These are phyloP conservation scores for Antitrichia curtipendula DNA, from an alignment of 225 moss, liverwort and hornwort genomes.

Conservation along the genomic window DNA sequence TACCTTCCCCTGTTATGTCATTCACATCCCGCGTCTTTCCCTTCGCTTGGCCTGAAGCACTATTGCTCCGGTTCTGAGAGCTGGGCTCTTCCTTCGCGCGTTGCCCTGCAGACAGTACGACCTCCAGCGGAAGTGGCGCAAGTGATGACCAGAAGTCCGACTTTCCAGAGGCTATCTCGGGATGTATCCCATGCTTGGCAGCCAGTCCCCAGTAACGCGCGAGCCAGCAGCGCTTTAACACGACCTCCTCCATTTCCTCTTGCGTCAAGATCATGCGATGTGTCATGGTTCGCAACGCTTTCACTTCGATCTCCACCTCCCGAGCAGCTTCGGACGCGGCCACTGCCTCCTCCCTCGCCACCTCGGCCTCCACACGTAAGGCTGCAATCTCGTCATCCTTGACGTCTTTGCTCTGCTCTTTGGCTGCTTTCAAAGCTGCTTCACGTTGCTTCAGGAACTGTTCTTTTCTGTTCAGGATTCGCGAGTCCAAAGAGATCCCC, in stretches of 20 bases:
- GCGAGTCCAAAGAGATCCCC: slow-evolving; percentile 83
- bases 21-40: slow-evolving; percentile 42
- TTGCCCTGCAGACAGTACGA: slow-evolving; percentile 86
- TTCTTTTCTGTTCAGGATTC: slow-evolving; percentile 62
- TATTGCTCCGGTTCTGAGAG: slow-evolving; percentile 7
- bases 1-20: slow-evolving; percentile 40
- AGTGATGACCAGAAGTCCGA: slow-evolving; percentile 86
- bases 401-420: slow-evolving; percentile 70
- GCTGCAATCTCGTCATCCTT: slow-evolving; percentile 95
- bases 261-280: slow-evolving; percentile 89
- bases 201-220: slow-evolving; percentile 91
- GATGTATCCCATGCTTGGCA: slow-evolving; percentile 52
- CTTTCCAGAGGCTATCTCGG: slow-evolving; percentile 67
- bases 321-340: slow-evolving; percentile 54
- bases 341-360: slow-evolving; percentile 57
- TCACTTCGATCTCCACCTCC: slow-evolving; percentile 73
- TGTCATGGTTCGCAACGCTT: slow-evolving; percentile 79
- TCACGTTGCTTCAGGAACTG: slow-evolving; percentile 70
- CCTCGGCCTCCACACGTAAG: slow-evolving; percentile 66
- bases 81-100: slow-evolving; percentile 55
- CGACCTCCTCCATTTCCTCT: slow-evolving; percentile 96
- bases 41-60: slow-evolving; percentile 11
- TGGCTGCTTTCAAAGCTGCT: slow-evolving; percentile 68
- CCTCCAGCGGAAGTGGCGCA: slow-evolving; percentile 80
- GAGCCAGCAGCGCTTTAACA: slow-evolving; percentile 92